These are phyloP conservation scores for Xylaria venustula DNA, from an alignment of 495 filamentous ascomycete species.

Conservation along the genomic window DNA sequence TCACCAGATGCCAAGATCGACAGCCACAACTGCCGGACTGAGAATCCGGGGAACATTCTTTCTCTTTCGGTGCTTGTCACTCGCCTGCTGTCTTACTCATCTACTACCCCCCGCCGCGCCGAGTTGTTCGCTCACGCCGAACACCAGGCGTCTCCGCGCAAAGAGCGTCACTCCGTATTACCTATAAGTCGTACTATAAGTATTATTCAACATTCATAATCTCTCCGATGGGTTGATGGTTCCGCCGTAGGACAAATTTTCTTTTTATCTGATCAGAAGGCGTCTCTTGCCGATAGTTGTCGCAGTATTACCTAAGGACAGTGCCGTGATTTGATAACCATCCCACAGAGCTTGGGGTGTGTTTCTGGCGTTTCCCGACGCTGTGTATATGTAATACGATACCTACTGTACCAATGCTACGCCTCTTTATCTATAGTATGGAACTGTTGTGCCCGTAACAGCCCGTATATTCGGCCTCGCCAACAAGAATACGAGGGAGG, in stretches of 20 bases:
- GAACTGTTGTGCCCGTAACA: neutral
- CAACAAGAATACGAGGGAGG: neutral
- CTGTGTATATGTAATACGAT: slow-evolving; percentile 1
- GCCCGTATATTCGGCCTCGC: neutral
- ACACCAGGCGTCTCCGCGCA: neutral
- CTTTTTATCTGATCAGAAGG: neutral
- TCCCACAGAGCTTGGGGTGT: neutral
- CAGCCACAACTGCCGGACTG: neutral
- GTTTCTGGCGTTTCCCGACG: neutral
- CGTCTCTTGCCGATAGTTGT: neutral
- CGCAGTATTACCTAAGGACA: neutral
- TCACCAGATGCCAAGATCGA: neutral
- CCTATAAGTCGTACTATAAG: too few relatives aligned
- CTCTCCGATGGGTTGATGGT: neutral
- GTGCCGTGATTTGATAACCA: neutral
- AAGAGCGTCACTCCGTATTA: neutral
- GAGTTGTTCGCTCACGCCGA: slow-evolving; percentile 13
- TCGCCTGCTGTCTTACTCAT: slow-evolving; percentile 15
- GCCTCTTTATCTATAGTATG: neutral
- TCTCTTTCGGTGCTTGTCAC: slow-evolving; percentile 10
- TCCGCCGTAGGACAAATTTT: neutral
- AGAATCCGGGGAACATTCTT: slow-evolving; percentile 13
- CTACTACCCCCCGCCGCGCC: neutral
- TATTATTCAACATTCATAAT: neutral
- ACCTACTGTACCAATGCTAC: neutral